phyloP scores from a whole-genome alignment of 192 early-diverging fungal genomes.

The Coemansia furcata region DNA sequence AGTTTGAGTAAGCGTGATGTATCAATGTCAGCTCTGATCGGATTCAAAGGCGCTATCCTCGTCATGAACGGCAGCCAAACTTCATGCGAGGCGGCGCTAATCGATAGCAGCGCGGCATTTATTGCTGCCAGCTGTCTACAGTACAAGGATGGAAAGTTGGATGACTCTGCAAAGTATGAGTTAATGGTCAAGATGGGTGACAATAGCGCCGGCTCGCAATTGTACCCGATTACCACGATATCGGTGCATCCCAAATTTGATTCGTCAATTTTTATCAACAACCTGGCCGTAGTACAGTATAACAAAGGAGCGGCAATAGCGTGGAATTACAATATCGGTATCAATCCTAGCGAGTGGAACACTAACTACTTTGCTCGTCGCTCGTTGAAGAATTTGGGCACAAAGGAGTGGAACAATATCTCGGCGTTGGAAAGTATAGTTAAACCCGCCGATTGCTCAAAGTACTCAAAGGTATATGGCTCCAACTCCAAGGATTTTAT shows the following conservation, averaged over 20 bases:
- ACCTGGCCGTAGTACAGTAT: conserved; percentile 41
- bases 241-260: conserved; percentile 28
- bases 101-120: conserved; percentile 39
- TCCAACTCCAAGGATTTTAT: conserved; percentile 35
- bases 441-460: conserved; percentile 27
- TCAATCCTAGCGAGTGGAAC: conserved; percentile 31
- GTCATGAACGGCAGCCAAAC: conserved; percentile 32
- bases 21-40: conserved; percentile 5
- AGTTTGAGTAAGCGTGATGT: conserved; percentile 14
- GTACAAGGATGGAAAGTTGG: conserved; percentile 5
- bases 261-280: conserved; percentile 22
- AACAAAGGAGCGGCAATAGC: neutral
- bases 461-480: conserved; percentile 22
- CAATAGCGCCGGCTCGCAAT: conserved; percentile 11
- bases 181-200: conserved; percentile 16
- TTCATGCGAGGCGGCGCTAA: conserved; percentile 32
- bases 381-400: conserved; percentile 10
- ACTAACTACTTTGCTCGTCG: conserved; percentile 26
- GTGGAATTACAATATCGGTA: conserved; percentile 38
- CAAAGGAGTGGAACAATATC: conserved; percentile 21
- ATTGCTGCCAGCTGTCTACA: conserved; percentile 41
- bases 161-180: conserved; percentile 12
- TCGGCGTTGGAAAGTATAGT: conserved; percentile 9
- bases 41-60: conserved; percentile 26
- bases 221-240: conserved; percentile 13